Evolutionary conservation across 148 eudicot genomes (phyloP).

Genomic region (Rhododendron mucronatum): DNA sequence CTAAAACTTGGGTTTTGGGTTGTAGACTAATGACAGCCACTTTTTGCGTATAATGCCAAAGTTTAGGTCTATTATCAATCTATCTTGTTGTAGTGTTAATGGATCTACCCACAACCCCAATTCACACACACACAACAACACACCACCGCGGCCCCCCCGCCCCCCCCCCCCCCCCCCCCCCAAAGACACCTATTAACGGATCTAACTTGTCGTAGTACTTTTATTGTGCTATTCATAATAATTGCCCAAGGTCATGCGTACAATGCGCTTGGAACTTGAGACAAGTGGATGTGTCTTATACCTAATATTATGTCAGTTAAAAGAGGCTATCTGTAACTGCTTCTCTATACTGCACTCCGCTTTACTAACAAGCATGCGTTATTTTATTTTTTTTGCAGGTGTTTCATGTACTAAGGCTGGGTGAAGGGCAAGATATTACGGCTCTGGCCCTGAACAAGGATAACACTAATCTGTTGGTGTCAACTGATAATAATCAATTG

Average conservation of each 20-base stretch:
- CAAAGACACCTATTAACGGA: background rate
- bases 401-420: slow-evolving; percentile 60
- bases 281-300: background rate
- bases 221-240: background rate
- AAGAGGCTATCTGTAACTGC: background rate
- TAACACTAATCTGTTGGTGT: slow-evolving; percentile 87
- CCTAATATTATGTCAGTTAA: background rate
- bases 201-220: background rate
- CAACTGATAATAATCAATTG: slow-evolving; percentile 76
- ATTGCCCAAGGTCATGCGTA: background rate
- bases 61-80: background rate
- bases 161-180: too few relatives aligned
- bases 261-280: background rate
- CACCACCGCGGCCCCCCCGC: too few relatives aligned
- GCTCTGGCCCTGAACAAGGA: slow-evolving; percentile 80
- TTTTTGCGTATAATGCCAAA: background rate
- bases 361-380: slow-evolving; percentile 14
- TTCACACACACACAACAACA: too few relatives aligned
- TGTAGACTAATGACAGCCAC: background rate
- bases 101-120: too few relatives aligned
- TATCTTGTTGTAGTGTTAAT: too few relatives aligned
- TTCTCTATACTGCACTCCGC: background rate
- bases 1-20: background rate
- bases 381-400: slow-evolving; percentile 42
- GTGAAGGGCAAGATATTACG: slow-evolving; percentile 76